phyloP scores from a whole-genome alignment of 495 filamentous ascomycete genomes.

The Aspergillus campestris region DNA sequence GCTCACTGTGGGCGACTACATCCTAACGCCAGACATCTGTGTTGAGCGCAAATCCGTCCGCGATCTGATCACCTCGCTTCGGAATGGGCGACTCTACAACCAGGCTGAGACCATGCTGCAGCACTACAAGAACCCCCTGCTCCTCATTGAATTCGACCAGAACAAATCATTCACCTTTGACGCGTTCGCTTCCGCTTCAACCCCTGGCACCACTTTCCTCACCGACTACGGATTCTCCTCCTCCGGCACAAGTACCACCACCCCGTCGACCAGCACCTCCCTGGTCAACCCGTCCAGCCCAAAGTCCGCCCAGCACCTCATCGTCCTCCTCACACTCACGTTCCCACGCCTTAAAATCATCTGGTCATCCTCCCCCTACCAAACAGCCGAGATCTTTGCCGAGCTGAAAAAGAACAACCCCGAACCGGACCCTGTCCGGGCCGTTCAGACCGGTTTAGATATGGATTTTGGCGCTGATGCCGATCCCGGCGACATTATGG shows the following conservation, averaged over 20 bases:
- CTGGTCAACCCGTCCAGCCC: constrained; percentile 38
- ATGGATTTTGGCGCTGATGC: constrained; percentile 43
- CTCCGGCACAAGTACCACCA: constrained; percentile 45
- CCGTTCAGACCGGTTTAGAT: constrained; percentile 75
- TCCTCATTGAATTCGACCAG: constrained; percentile 96
- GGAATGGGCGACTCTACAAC: constrained; percentile 82
- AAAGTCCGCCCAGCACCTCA: constrained; percentile 79
- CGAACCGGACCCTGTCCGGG: constrained; percentile 85
- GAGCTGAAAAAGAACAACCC: constrained; percentile 79
- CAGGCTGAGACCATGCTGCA: constrained; percentile 92
- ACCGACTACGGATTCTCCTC: constrained; percentile 60
- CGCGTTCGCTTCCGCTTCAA: constrained; percentile 56
- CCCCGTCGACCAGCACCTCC: constrained; percentile 35
- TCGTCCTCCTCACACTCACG: constrained; percentile 86
- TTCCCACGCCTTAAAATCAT: constrained; percentile 86
- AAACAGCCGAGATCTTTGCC: constrained; percentile 95
- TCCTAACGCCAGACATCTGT: constrained; percentile 82
- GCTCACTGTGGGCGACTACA: constrained; percentile 94
- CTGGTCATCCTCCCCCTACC: constrained; percentile 88
- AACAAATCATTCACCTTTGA: constrained; percentile 96
- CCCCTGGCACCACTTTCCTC: constrained; percentile 28
- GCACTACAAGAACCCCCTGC: constrained; percentile 83
- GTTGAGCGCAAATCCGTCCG: constrained; percentile 89
- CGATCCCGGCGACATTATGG: constrained; percentile 50
- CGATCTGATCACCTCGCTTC: constrained; percentile 85